Evolutionary conservation across 2,329 filamentous ascomycete species (phyloP).

Genomic region (Ilyonectria mors-panacis): DNA sequence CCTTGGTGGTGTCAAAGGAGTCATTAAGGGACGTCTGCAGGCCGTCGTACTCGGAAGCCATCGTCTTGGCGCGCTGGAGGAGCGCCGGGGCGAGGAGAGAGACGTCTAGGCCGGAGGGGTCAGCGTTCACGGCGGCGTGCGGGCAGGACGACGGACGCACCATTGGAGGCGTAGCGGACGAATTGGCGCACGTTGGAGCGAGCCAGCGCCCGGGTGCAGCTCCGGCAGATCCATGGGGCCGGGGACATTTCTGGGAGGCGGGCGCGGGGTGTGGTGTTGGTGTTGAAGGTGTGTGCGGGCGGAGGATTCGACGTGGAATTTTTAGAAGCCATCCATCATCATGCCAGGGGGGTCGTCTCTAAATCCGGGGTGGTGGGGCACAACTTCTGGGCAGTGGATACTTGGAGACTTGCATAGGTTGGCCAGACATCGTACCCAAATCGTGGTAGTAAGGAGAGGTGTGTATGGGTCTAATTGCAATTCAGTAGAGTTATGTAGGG

Average conservation of each 20-base stretch:
- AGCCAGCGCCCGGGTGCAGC: constrained; percentile 52
- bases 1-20: constrained; percentile 70
- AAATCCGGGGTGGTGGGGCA: constrained; percentile 32
- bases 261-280: constrained; percentile 3
- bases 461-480: too few relatives aligned
- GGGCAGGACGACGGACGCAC: constrained; percentile 33
- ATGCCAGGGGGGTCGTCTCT: constrained; percentile 9
- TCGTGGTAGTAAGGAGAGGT: neutral
- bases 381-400: neutral
- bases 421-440: neutral
- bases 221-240: constrained; percentile 55
- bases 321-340: constrained; percentile 36
- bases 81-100: constrained; percentile 66
- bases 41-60: constrained; percentile 70
- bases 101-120: constrained; percentile 27
- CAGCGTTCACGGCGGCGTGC: neutral
- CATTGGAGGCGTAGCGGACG: constrained; percentile 52
- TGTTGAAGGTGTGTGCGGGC: constrained; percentile 11
- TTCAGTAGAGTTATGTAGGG: too few relatives aligned
- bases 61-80: constrained; percentile 70
- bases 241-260: constrained; percentile 47
- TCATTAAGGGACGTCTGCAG: constrained; percentile 66
- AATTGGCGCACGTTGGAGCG: constrained; percentile 46
- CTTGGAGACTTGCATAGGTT: neutral
- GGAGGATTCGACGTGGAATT: constrained; percentile 32